Conservation (phyloP, 2,329 filamentous ascomycete genomes). For the Pseudogymnoascus sp. region DNA sequence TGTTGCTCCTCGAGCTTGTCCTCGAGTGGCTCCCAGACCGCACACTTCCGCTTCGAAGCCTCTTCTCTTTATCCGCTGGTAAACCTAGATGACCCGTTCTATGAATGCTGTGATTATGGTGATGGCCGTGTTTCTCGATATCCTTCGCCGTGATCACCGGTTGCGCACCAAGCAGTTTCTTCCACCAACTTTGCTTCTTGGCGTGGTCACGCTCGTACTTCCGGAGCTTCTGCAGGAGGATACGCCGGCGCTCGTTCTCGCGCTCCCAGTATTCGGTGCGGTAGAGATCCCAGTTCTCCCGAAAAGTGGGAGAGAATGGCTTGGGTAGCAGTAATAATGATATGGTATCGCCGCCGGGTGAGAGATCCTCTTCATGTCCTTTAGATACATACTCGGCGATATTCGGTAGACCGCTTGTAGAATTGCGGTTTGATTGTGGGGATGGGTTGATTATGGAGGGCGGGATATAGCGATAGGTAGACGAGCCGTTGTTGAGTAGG, state of each 20-base stretch:
- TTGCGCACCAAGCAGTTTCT: conserved; percentile 58
- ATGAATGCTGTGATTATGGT: conserved; percentile 14
- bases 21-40: conserved; percentile 26
- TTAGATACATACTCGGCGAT: conserved; percentile 51
- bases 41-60: conserved; percentile 24
- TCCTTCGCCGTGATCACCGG: conserved; percentile 23
- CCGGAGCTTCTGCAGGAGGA: conserved; percentile 62
- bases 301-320: conserved; percentile 86
- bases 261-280: conserved; percentile 93
- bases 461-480: conserved; percentile 71
- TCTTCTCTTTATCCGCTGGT: conserved; percentile 23
- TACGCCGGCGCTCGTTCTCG: conserved; percentile 80
- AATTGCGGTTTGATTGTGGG: conserved; percentile 22
- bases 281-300: conserved; percentile 96
- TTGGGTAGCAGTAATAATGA: conserved; percentile 87
- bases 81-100: conserved; percentile 1
- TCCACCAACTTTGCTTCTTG: conserved; percentile 60
- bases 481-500: conserved; percentile 59
- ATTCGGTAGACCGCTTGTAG: conserved; percentile 29
- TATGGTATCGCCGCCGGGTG: conserved; percentile 82
- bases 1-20: conserved; percentile 25
- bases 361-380: conserved; percentile 79
- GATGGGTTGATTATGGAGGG: conserved; percentile 51
- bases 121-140: conserved; percentile 26
- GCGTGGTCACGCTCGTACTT: conserved; percentile 60